A percentile compares a stretch with the other conserved stretches of the same genome.
These are phyloP conservation scores for Chaetomium cochliodes DNA, from an alignment of 495 filamentous ascomycete genomes.

Conservation along the genomic window DNA sequence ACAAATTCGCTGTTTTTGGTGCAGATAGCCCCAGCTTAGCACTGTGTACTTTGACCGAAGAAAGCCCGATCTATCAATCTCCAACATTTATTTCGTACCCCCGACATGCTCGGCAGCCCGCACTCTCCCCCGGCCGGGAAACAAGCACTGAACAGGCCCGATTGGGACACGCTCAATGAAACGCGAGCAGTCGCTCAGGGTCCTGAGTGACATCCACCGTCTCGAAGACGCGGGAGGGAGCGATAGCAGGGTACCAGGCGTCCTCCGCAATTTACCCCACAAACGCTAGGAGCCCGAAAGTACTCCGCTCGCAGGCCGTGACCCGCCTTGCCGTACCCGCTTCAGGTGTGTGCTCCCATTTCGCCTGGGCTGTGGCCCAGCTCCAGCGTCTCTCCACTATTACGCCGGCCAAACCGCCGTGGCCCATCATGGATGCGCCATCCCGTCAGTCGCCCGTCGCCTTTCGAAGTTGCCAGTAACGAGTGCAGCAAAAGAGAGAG, in stretches of 20 bases:
- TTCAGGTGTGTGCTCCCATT: conserved; percentile 20
- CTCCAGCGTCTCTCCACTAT: conserved; percentile 49
- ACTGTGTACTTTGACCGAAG: not conserved
- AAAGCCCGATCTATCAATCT: conserved; percentile 24
- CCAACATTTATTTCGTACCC: conserved; percentile 5
- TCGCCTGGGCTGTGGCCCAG: conserved; percentile 31
- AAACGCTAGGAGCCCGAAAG: conserved; percentile 1
- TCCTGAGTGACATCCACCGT: not conserved
- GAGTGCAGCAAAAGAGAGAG: too few relatives aligned
- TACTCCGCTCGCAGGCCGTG: conserved; percentile 24
- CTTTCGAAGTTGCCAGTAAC: too few relatives aligned
- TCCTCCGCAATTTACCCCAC: conserved; percentile 9
- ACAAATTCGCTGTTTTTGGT: too few relatives aligned
- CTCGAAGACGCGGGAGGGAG: not conserved
- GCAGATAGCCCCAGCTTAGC: not conserved
- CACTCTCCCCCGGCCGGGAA: conserved; percentile 22
- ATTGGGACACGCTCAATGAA: conserved; percentile 36
- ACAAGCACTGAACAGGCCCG: conserved; percentile 38
- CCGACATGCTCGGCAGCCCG: conserved; percentile 16
- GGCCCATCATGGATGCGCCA: conserved; percentile 29
- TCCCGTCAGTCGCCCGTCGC: not conserved
- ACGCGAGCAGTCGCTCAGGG: conserved; percentile 27
- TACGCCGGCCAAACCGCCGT: conserved; percentile 56
- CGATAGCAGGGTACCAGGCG: conserved; percentile 29
- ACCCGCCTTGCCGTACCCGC: not conserved